Percentiles rank a stretch among this genome's conserved stretches.
phyloP scores from a whole-genome alignment of 1,139 yeast genomes.

The Waltiozyma sp. region DNA sequence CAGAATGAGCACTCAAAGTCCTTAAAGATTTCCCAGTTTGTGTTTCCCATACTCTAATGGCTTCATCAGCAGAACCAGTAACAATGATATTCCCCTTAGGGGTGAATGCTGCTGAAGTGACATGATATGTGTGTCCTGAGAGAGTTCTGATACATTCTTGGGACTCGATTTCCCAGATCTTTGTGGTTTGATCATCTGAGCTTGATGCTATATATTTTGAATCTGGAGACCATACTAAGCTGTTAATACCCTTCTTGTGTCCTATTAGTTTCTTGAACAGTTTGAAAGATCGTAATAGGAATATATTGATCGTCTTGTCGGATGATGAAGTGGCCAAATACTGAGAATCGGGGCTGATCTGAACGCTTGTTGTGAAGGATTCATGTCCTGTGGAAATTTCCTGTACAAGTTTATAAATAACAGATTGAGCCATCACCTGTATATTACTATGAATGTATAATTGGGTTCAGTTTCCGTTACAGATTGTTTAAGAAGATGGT shows the following conservation, averaged over 20 bases:
- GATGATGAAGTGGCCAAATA: slow-evolving; percentile 48
- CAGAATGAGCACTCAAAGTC: slow-evolving; percentile 88
- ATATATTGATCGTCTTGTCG: slow-evolving; percentile 33
- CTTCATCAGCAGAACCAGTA: slow-evolving; percentile 85
- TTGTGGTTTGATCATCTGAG: slow-evolving; percentile 75
- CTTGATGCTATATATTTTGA: slow-evolving; percentile 69
- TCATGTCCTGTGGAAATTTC: slow-evolving; percentile 4
- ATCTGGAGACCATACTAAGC: slow-evolving; percentile 67
- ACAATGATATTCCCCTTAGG: slow-evolving; percentile 68
- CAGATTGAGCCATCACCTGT: neutral
- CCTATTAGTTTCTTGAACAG: slow-evolving; percentile 35
- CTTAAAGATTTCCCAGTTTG: slow-evolving; percentile 58
- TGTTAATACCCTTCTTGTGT: slow-evolving; percentile 62
- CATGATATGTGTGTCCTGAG: slow-evolving; percentile 79
- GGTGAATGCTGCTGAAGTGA: slow-evolving; percentile 62
- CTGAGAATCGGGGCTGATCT: slow-evolving; percentile 56
- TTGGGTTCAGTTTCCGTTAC: no score
- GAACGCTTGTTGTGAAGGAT: slow-evolving; percentile 31
- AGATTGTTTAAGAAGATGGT: no score
- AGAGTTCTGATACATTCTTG: slow-evolving; percentile 48
- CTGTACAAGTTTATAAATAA: neutral
- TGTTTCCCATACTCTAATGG: slow-evolving; percentile 84
- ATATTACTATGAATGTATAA: no score
- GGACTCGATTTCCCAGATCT: slow-evolving; percentile 53
- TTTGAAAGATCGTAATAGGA: slow-evolving; percentile 24